Evolutionary conservation across 2,329 filamentous ascomycete species (phyloP), one percentile per base, ranked within the genome.

Genomic region (Monilinia laxa): DNA sequence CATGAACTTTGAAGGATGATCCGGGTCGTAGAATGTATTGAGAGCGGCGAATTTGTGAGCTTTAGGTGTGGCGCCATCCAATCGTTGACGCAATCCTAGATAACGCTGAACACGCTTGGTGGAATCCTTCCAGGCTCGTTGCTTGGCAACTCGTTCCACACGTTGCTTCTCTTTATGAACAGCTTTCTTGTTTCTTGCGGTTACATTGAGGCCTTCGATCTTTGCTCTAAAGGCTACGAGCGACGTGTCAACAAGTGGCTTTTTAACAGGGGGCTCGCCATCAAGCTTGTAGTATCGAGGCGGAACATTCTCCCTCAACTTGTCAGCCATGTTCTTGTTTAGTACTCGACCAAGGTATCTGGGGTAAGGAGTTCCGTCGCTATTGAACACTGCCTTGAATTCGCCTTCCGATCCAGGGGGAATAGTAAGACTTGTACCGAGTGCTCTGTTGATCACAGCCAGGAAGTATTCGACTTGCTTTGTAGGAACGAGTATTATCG

Each of bases 91-190:
- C 35, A 96, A 79, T 4, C 91, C 91, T 1, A 96, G 82, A 72
- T 91, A 91, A 62, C 85, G 81, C 75, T 93, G 89, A 10, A 85
- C 81, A 56, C 89, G 83, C 71, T 87, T 86, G 69, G 91, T 80
- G 73, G 86, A 82, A 47, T 81, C 79, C 1, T 80, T 80, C 79
- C 84, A 85, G 3, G 78, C 74, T 69, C 83, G 80, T 68, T 87
- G 84, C 52, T 80, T 82, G 28, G 80, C 71, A 4, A 83, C 68
- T 1, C 81, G 81, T 49, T 83, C 81, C 51, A 81, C 78, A 56
- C 78, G 79, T 49, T 80, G 79, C 70, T 79, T 83, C 73, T 83
- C 84, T 49, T 79, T 82, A 65, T 80, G 85, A 4, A 73, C 73
- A 0, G 73, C 73, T 62, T 77, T 81, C 62, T 77, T 81, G 23